Evolutionary conservation across 192 early-diverging fungal genomes (phyloP).

Genomic region (Backusella circina): DNA sequence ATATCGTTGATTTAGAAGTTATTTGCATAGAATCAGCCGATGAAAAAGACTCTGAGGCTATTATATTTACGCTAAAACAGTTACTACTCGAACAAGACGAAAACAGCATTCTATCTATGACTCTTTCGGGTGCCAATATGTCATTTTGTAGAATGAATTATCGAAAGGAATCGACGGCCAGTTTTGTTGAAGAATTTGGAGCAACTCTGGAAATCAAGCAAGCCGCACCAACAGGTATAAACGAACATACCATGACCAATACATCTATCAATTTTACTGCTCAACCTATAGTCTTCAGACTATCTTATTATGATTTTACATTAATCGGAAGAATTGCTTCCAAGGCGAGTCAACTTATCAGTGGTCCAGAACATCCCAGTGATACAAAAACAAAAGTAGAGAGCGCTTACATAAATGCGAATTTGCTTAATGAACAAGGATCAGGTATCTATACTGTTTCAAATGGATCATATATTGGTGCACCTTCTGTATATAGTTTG

Average conservation of each 20-base stretch:
- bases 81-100: slow-evolving; percentile 57
- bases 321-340: slow-evolving; percentile 65
- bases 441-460: not conserved
- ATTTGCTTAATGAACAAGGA: not conserved
- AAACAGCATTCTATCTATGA: slow-evolving; percentile 45
- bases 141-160: slow-evolving; percentile 72
- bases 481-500: not conserved
- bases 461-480: not conserved
- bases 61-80: slow-evolving; percentile 66
- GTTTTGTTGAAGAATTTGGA: slow-evolving; percentile 77
- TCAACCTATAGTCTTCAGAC: slow-evolving; percentile 57
- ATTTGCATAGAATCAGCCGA: slow-evolving; percentile 62
- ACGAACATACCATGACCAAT: slow-evolving; percentile 19
- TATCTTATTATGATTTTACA: slow-evolving; percentile 69
- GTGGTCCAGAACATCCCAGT: not conserved
- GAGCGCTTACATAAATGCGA: not conserved
- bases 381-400: not conserved
- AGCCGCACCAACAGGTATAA: slow-evolving; percentile 42
- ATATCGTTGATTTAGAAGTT: slow-evolving; percentile 71
- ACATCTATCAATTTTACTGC: slow-evolving; percentile 59
- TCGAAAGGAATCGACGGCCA: slow-evolving; percentile 55
- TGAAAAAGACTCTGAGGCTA: slow-evolving; percentile 63
- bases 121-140: slow-evolving; percentile 66
- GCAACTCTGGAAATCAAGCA: slow-evolving; percentile 53
- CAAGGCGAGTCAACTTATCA: slow-evolving; percentile 43